A percentile compares a stretch with the other conserved stretches of the same genome.
These are phyloP conservation scores for Xylaria bambusicola DNA, from an alignment of 495 filamentous ascomycete genomes.

Conservation along the genomic window DNA sequence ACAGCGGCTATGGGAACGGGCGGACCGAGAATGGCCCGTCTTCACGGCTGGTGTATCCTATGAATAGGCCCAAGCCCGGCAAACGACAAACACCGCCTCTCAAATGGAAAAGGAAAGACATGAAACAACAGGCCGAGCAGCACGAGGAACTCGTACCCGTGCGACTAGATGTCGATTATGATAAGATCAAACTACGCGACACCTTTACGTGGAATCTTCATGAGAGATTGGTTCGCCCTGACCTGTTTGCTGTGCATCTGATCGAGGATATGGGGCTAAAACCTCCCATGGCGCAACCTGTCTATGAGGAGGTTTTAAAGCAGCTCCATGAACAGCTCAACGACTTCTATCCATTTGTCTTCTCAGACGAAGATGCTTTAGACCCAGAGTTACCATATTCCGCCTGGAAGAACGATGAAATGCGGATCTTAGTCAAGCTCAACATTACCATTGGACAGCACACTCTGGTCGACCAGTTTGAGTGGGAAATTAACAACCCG, in stretches of 20 bases:
- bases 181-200: slow-evolving; percentile 92
- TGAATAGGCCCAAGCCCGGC: slow-evolving; percentile 69
- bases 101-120: slow-evolving; percentile 72
- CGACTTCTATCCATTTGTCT: slow-evolving; percentile 89
- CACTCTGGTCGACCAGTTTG: slow-evolving; percentile 94
- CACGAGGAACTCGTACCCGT: slow-evolving; percentile 89
- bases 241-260: slow-evolving; percentile 82
- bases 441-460: slow-evolving; percentile 97
- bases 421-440: slow-evolving; percentile 91
- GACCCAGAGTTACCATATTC: slow-evolving; percentile 88
- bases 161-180: slow-evolving; percentile 89
- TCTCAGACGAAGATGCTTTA: slow-evolving; percentile 84
- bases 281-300: slow-evolving; percentile 62
- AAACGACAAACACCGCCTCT: slow-evolving; percentile 70
- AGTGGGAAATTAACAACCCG: slow-evolving; percentile 98
- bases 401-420: slow-evolving; percentile 97
- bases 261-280: slow-evolving; percentile 86
- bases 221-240: slow-evolving; percentile 75
- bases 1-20: slow-evolving; percentile 86
- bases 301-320: slow-evolving; percentile 75
- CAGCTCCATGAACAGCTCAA: slow-evolving; percentile 87
- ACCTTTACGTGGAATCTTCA: slow-evolving; percentile 99
- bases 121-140: slow-evolving; percentile 82
- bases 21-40: slow-evolving; percentile 64
- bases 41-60: slow-evolving; percentile 70